Percentiles rank a stretch among this genome's conserved stretches.
Conservation (phyloP, 345 rosid species). For the Corchorus olitorius region DNA sequence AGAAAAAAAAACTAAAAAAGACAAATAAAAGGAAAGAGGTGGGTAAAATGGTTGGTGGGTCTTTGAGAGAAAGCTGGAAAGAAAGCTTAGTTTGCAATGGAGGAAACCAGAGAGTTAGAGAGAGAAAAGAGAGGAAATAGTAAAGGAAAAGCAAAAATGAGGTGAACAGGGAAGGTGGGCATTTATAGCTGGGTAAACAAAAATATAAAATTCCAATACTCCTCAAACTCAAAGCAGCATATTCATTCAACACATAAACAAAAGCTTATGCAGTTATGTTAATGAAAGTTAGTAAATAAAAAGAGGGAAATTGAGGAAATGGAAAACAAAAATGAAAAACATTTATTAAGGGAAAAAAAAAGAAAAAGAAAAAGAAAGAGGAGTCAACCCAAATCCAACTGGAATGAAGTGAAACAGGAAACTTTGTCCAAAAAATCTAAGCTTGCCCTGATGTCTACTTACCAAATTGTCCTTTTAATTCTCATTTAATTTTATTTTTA, state of each 20-base stretch:
- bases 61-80: slow-evolving; percentile 50
- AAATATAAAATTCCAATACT: slow-evolving; percentile 2
- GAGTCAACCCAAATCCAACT: slow-evolving; percentile 21
- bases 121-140: slow-evolving; percentile 42
- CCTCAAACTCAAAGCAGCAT: slow-evolving; percentile 8
- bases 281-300: slow-evolving; percentile 23
- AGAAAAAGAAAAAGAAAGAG: background rate
- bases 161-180: slow-evolving; percentile 31
- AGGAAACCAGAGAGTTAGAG: slow-evolving; percentile 56
- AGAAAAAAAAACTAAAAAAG: background rate
- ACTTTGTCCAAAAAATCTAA: slow-evolving; percentile 16
- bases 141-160: slow-evolving; percentile 46
- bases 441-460: background rate
- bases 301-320: background rate
- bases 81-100: slow-evolving; percentile 90
- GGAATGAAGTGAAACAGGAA: background rate
- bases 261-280: background rate
- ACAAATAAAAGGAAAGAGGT: slow-evolving; percentile 14
- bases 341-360: background rate
- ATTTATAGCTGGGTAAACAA: slow-evolving; percentile 44
- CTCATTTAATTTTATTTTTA: background rate
- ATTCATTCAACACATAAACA: background rate
- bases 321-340: background rate
- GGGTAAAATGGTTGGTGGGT: slow-evolving; percentile 65
- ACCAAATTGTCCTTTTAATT: slow-evolving; percentile 13